Conservation (phyloP, 805 yeast genomes). For the Saccharomyces jurei region DNA sequence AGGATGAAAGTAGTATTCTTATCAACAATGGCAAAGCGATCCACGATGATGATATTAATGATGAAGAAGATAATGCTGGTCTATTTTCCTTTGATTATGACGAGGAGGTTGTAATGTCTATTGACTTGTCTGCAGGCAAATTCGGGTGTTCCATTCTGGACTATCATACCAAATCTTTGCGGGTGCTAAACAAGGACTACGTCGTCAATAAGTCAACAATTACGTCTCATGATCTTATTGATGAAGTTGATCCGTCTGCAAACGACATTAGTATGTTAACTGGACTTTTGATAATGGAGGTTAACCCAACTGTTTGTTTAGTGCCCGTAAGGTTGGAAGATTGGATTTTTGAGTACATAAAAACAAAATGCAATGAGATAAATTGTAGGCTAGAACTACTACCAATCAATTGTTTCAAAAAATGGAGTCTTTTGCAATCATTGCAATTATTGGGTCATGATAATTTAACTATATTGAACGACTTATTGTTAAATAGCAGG, state of each 20-base stretch:
- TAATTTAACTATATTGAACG: conserved; percentile 2
- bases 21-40: background rate
- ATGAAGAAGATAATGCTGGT: background rate
- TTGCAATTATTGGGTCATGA: background rate
- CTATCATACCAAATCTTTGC: conserved; percentile 4
- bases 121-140: conserved; percentile 8
- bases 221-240: background rate
- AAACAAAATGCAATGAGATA: conserved; percentile 4
- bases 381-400: conserved; percentile 9
- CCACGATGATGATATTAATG: background rate
- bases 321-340: conserved; percentile 16
- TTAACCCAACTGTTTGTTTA: conserved; percentile 14
- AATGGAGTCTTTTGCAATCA: background rate
- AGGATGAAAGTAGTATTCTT: background rate
- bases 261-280: conserved; percentile 11
- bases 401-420: conserved; percentile 7
- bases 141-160: conserved; percentile 13
- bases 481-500: conserved; percentile 2
- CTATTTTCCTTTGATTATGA: conserved; percentile 3
- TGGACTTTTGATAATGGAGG: conserved; percentile 10
- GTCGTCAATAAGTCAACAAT: background rate
- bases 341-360: conserved; percentile 3
- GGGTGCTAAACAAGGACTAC: conserved; percentile 12
- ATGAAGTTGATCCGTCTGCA: background rate
- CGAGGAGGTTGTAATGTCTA: conserved; percentile 8